Evolutionary conservation across 2,329 filamentous ascomycete species (phyloP), one percentile per base, ranked within the genome.

Genomic region (Neonectria hederae): DNA sequence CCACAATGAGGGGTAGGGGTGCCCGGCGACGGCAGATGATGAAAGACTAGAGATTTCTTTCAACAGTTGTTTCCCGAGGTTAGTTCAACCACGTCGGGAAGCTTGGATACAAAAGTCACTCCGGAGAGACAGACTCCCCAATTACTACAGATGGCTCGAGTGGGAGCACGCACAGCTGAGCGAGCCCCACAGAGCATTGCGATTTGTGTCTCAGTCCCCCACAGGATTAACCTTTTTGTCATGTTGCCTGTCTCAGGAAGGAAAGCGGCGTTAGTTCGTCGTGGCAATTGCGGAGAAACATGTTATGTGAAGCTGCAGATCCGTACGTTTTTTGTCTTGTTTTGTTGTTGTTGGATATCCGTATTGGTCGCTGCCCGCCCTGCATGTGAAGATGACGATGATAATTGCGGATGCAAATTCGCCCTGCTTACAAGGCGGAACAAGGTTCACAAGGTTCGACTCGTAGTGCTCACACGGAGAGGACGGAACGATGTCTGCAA

Each of bases 11-110:
- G 38, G 19, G n/a, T 43, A 45, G 55, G 43, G 28, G 24, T 14
- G 32, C 24, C 19, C 21, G 28, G 28, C 21, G 40, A 22, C 51
- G 61, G 32, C 26, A 38, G 35, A 53, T 35, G 43, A 26, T 53
- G 42, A 14, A 56, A 48, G 42, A 38, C 45, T 40, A 5, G 5
- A 28, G 10, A 32, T 58, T 51, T 48, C 14, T 43, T 51, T 59
- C 54, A 63, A 59, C 48, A 54, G 28, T 24, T 38, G 48, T 21
- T 19, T 32, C 28, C n/a, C 28, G n/a, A 51, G 48, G 19, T 28
- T 51, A 51, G 28, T 14, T 32, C 28, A 51, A 51, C 48, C 48
- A 51, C 17, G 48, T 35, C 28, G 30, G 30, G 43, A 24, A 49
- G 24, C 26, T 28, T 30, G 46, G 46, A 49, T 49, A 30, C 46